Percentiles rank a stretch among this genome's conserved stretches.
Evolutionary conservation across 2,329 filamentous ascomycete species (phyloP).

Genomic region (Fusarium armeniacum): DNA sequence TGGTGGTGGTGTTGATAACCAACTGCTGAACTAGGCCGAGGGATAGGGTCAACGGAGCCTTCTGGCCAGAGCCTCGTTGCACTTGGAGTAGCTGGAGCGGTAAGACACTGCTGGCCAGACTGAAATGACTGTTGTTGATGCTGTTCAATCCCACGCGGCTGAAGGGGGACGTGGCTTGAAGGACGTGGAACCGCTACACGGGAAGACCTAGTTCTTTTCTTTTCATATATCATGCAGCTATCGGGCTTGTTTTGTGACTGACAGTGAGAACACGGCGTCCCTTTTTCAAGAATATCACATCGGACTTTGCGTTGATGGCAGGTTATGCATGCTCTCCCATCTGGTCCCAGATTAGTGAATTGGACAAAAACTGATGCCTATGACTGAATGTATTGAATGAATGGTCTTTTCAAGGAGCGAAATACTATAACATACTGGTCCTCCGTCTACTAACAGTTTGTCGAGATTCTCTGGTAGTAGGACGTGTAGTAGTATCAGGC

Average conservation of each 20-base stretch:
- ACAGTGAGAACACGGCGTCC: constrained; percentile 64
- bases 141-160: constrained; percentile 58
- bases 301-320: constrained; percentile 66
- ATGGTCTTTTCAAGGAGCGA: neutral
- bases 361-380: neutral
- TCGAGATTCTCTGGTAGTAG: constrained; percentile 3
- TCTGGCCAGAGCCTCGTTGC: constrained; percentile 33
- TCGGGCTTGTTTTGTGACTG: constrained; percentile 57
- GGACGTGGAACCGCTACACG: constrained; percentile 47
- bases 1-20: constrained; percentile 15
- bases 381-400: neutral
- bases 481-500: neutral
- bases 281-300: constrained; percentile 63
- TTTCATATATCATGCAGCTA: constrained; percentile 64
- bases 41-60: constrained; percentile 4
- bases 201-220: constrained; percentile 59
- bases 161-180: constrained; percentile 57
- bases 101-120: constrained; percentile 53
- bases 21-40: constrained; percentile 34
- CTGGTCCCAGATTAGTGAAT: constrained; percentile 37
- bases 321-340: constrained; percentile 60
- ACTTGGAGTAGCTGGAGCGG: constrained; percentile 44
- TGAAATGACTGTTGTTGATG: neutral
- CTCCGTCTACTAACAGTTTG: constrained; percentile 12
- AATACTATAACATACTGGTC: constrained; percentile 33